These are phyloP conservation scores for Fraxinus greggii DNA, from an alignment of 305 asterid genomes.

Conservation along the genomic window DNA sequence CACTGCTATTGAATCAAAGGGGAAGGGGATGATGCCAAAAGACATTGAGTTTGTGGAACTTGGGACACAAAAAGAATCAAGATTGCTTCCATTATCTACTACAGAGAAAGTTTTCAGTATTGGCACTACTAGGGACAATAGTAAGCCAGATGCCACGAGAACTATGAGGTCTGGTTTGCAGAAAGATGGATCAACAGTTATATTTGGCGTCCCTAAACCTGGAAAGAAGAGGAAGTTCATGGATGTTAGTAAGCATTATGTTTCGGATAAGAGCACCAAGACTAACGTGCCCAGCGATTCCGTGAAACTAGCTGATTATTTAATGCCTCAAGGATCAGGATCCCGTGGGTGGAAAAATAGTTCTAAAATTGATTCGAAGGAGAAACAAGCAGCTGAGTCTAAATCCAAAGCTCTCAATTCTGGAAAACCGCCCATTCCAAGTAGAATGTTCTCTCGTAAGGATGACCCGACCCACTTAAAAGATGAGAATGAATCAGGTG, in stretches of 20 bases:
- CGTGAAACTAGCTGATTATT: slow-evolving; percentile 49
- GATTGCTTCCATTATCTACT: slow-evolving; percentile 56
- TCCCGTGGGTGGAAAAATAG: slow-evolving; percentile 52
- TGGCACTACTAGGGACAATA: slow-evolving; percentile 60
- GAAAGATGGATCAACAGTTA: slow-evolving; percentile 75
- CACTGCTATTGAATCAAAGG: slow-evolving; percentile 44
- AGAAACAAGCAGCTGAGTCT: slow-evolving; percentile 54
- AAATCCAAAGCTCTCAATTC: slow-evolving; percentile 53
- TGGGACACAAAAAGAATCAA: slow-evolving; percentile 46
- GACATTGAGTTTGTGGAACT: slow-evolving; percentile 38
- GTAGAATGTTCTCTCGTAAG: slow-evolving; percentile 54
- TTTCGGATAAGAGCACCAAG: slow-evolving; percentile 54
- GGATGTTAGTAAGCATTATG: slow-evolving; percentile 96
- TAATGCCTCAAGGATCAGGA: slow-evolving; percentile 64
- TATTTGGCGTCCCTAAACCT: slow-evolving; percentile 91
- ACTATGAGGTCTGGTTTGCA: slow-evolving; percentile 69
- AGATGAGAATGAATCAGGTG: slow-evolving; percentile 53
- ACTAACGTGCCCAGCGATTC: slow-evolving; percentile 52
- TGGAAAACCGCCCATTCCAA: slow-evolving; percentile 67
- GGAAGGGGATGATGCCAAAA: slow-evolving; percentile 46
- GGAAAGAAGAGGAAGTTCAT: slow-evolving; percentile 93
- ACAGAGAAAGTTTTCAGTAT: slow-evolving; percentile 56
- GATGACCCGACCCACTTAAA: slow-evolving; percentile 48
- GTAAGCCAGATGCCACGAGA: slow-evolving; percentile 49
- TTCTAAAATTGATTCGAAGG: slow-evolving; percentile 61